Percentiles rank a stretch among this genome's conserved stretches.
phyloP scores from a whole-genome alignment of 495 filamentous ascomycete species.

The Pyrenopolyporus hunteri region DNA sequence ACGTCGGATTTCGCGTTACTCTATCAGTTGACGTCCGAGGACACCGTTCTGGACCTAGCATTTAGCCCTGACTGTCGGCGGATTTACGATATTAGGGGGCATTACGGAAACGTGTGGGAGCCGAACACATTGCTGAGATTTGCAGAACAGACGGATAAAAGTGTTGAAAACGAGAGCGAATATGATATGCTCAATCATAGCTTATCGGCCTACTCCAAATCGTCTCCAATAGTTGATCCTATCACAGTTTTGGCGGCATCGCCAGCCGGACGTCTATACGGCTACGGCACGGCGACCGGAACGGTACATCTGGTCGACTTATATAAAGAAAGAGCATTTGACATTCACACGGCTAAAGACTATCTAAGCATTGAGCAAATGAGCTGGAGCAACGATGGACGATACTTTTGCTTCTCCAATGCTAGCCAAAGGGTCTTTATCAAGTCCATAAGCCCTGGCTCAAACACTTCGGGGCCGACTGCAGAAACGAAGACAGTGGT shows the following conservation, averaged over 20 bases:
- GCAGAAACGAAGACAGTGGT: not conserved
- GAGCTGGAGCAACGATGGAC: constrained; percentile 36
- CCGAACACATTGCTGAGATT: constrained; percentile 36
- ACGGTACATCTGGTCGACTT: constrained; percentile 24
- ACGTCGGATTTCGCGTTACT: constrained; percentile 31
- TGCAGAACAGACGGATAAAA: constrained; percentile 28
- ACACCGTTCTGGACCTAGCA: constrained; percentile 26
- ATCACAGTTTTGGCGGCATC: constrained; percentile 33
- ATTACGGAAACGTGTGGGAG: constrained; percentile 41
- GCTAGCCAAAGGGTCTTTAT: constrained; percentile 31
- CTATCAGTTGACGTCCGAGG: constrained; percentile 25
- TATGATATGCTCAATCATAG: not conserved
- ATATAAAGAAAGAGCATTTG: constrained; percentile 25
- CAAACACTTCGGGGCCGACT: not conserved
- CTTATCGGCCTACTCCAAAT: not conserved
- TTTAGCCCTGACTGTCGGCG: constrained; percentile 40
- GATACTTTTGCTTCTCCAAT: constrained; percentile 32
- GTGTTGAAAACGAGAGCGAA: not conserved
- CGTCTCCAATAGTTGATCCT: constrained; percentile 18
- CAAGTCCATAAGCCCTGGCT: not conserved
- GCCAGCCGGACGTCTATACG: constrained; percentile 30
- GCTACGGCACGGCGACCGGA: constrained; percentile 36
- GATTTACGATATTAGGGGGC: constrained; percentile 41
- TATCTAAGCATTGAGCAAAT: constrained; percentile 38
- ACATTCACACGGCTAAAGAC: constrained; percentile 17